A percentile compares a stretch with the other conserved stretches of the same genome.
These are phyloP conservation scores for Termitomyces sp. DNA, from an alignment of 768 basidiomycete species.

Conservation along the genomic window DNA sequence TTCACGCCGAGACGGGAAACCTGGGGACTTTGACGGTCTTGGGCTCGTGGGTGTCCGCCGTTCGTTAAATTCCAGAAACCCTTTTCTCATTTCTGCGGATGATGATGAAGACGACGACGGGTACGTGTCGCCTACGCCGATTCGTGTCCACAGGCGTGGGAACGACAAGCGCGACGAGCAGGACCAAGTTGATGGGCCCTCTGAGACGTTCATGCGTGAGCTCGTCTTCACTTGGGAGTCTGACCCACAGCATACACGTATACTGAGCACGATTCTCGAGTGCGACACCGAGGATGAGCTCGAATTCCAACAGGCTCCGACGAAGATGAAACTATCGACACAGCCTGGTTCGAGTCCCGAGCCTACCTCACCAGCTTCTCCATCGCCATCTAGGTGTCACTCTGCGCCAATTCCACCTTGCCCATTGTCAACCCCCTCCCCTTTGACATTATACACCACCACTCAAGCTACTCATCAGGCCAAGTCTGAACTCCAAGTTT, in stretches of 20 bases:
- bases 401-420: not conserved
- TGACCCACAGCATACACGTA: conserved; percentile 1
- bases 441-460: not conserved
- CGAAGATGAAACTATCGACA: not conserved
- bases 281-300: conserved; percentile 8
- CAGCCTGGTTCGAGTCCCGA: not conserved
- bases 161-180: not conserved
- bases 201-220: conserved; percentile 9
- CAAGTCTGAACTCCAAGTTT: not conserved
- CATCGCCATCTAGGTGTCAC: not conserved
- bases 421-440: not conserved
- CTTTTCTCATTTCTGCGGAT: not conserved
- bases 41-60: conserved; percentile 11
- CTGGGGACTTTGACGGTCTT: conserved; percentile 8
- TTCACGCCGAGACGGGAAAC: conserved; percentile 7
- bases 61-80: conserved; percentile 1
- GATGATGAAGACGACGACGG: conserved; percentile 6
- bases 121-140: conserved; percentile 7
- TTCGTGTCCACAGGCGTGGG: not conserved
- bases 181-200: not conserved
- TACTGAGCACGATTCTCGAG: conserved; percentile 8
- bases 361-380: not conserved
- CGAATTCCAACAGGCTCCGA: not conserved
- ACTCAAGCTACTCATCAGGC: not conserved
- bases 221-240: conserved; percentile 10